phyloP scores from a whole-genome alignment of 108 stramenopile species.

The Nitzschia putrida region DNA sequence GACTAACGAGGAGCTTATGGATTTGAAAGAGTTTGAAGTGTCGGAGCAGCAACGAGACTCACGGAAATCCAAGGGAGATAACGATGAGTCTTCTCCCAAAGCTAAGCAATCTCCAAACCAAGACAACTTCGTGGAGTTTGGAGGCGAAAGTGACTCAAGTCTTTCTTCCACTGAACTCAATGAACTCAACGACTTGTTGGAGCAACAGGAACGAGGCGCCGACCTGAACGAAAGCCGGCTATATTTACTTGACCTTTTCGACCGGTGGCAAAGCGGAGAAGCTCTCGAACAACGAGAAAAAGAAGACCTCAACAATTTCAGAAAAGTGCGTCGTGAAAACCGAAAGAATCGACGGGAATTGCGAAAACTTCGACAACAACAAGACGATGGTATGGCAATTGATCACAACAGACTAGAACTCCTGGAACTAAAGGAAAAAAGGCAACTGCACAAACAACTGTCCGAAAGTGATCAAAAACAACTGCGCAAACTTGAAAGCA shows the following conservation, averaged over 20 bases:
- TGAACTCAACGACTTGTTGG: slow-evolving; percentile 24
- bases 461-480: neutral
- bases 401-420: slow-evolving; percentile 3
- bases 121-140: neutral
- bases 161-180: slow-evolving; percentile 23
- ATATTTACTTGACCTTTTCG: slow-evolving; percentile 21
- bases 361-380: neutral
- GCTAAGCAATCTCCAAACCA: neutral
- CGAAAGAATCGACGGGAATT: neutral
- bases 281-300: slow-evolving; percentile 6
- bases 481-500: neutral
- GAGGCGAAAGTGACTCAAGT: neutral
- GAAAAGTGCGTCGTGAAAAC: slow-evolving; percentile 6
- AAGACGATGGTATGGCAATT: neutral
- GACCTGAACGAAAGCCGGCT: slow-evolving; percentile 30
- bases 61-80: neutral
- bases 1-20: slow-evolving; percentile 15
- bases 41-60: slow-evolving; percentile 2
- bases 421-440: neutral
- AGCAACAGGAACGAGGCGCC: slow-evolving; percentile 21
- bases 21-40: slow-evolving; percentile 10
- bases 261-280: slow-evolving; percentile 35
- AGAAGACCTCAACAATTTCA: slow-evolving; percentile 20
- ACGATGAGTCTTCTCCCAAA: too few relatives aligned
- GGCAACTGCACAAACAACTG: slow-evolving; percentile 5